These are phyloP conservation scores for Euphorbia peplus DNA, from an alignment of 345 rosid species.

Conservation along the genomic window DNA sequence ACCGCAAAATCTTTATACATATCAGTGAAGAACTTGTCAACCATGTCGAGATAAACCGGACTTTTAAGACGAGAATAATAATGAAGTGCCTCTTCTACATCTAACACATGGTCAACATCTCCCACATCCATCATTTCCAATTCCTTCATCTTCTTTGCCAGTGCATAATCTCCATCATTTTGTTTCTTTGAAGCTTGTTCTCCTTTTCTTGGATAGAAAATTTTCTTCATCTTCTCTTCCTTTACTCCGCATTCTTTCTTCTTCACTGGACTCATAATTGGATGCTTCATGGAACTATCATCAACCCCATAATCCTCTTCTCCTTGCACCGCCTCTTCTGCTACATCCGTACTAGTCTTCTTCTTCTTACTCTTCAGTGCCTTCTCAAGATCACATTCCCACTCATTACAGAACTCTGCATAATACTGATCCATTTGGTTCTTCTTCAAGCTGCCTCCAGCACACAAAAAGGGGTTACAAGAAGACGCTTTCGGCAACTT, in stretches of 20 bases:
- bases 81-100: conserved; percentile 78
- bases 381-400: conserved; percentile 36
- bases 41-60: conserved; percentile 78
- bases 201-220: conserved; percentile 17
- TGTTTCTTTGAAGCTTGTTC: conserved; percentile 15
- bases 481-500: conserved; percentile 38
- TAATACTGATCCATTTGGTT: conserved; percentile 29
- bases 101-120: conserved; percentile 70
- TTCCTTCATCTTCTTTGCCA: conserved; percentile 82
- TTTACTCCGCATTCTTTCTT: conserved; percentile 25
- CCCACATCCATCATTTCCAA: conserved; percentile 73
- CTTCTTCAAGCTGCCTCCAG: conserved; percentile 19
- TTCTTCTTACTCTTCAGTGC: conserved; percentile 27
- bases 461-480: conserved; percentile 34
- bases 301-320: conserved; percentile 18
- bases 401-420: conserved; percentile 31
- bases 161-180: conserved; percentile 37
- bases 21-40: conserved; percentile 73
- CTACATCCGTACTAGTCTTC: neutral
- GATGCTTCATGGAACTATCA: conserved; percentile 19
- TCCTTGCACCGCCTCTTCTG: conserved; percentile 18
- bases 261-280: conserved; percentile 27
- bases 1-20: conserved; percentile 71
- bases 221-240: conserved; percentile 31
- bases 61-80: conserved; percentile 79